Evolutionary conservation across 2,329 filamentous ascomycete species (phyloP).

Genomic region (Aspergillus tamarii): DNA sequence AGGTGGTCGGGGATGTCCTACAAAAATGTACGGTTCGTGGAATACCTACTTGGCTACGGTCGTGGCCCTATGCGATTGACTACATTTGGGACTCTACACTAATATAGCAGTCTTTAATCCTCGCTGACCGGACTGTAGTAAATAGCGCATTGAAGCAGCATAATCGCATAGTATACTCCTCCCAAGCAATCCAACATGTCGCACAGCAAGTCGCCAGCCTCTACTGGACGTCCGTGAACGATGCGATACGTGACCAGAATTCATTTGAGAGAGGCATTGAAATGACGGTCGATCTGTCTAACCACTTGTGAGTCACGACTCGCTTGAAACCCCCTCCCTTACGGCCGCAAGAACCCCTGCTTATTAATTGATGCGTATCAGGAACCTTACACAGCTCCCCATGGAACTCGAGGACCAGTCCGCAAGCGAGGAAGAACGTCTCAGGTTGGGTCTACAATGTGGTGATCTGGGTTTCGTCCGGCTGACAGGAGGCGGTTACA

Average conservation of each 20-base stretch:
- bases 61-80: no score
- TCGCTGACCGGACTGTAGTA: slow-evolving; percentile 41
- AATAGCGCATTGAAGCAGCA: slow-evolving; percentile 57
- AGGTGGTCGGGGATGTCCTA: slow-evolving; percentile 54
- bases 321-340: background rate
- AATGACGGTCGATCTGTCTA: slow-evolving; percentile 44
- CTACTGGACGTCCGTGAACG: slow-evolving; percentile 56
- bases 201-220: slow-evolving; percentile 59
- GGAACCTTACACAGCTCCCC: slow-evolving; percentile 44
- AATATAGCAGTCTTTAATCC: background rate
- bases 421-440: slow-evolving; percentile 35
- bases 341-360: slow-evolving; percentile 11
- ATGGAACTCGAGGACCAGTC: slow-evolving; percentile 37
- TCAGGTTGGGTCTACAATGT: slow-evolving; percentile 34
- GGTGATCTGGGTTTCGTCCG: slow-evolving; percentile 25
- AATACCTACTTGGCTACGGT: background rate
- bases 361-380: slow-evolving; percentile 20
- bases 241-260: slow-evolving; percentile 31
- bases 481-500: slow-evolving; percentile 29
- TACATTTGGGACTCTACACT: background rate
- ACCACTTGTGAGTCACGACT: slow-evolving; percentile 34
- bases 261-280: slow-evolving; percentile 37
- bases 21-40: slow-evolving; percentile 49
- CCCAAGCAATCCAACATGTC: slow-evolving; percentile 58
- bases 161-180: slow-evolving; percentile 56